Evolutionary conservation across 2,329 filamentous ascomycete genomes (phyloP).

Genomic region (Sporothrix variecibatus): DNA sequence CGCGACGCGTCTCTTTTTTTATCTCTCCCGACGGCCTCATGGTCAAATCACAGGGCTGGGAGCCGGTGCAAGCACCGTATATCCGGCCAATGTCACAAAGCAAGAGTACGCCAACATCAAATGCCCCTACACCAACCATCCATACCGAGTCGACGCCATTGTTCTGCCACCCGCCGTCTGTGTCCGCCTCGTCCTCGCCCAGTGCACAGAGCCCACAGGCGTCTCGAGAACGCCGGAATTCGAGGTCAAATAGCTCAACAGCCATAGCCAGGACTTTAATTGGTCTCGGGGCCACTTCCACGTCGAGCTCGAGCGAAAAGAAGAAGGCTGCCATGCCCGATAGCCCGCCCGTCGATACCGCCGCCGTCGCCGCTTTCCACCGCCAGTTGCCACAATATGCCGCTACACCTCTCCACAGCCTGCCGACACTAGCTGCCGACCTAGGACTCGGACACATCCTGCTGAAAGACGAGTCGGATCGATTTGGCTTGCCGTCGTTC

Average conservation of each 20-base stretch:
- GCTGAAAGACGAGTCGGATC: constrained; percentile 70
- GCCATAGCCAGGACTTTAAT: no score
- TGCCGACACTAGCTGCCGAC: constrained; percentile 57
- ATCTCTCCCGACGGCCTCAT: background rate
- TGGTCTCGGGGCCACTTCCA: background rate
- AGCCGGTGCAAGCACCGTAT: background rate
- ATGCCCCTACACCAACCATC: background rate
- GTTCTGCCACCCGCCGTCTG: background rate
- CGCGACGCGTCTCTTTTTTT: background rate
- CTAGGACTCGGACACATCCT: constrained; percentile 60
- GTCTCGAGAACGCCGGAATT: no score
- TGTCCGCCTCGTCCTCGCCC: background rate
- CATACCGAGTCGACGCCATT: background rate
- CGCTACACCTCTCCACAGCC: constrained; percentile 53
- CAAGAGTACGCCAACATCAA: background rate
- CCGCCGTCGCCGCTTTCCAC: constrained; percentile 52
- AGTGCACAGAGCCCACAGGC: background rate
- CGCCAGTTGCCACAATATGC: constrained; percentile 57
- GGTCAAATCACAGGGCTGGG: background rate
- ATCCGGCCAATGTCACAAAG: background rate
- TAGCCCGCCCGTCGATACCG: background rate
- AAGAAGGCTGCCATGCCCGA: background rate
- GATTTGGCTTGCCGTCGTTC: constrained; percentile 72
- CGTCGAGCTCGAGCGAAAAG: background rate
- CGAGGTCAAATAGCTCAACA: no score